Conservation (phyloP, 441 rosid species). For the Bocquillonia castaneifolia region DNA sequence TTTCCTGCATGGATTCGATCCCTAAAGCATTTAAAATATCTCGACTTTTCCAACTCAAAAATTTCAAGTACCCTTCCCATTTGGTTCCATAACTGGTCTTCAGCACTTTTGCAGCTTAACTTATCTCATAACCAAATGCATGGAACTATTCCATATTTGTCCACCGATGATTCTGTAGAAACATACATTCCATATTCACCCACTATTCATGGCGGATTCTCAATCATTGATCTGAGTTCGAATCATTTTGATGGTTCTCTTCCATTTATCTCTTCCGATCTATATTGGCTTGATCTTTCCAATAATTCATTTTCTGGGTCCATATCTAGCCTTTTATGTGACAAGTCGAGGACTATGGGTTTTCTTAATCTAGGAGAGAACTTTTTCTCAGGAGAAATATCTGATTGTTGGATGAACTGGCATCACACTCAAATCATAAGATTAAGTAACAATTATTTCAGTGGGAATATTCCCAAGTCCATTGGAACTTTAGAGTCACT, state of each 20-base stretch:
- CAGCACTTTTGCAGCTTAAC: background rate
- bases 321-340: background rate
- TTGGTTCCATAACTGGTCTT: background rate
- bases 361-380: conserved; percentile 14
- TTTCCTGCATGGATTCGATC: background rate
- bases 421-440: background rate
- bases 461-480: background rate
- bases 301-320: background rate
- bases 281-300: background rate
- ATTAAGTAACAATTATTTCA: background rate
- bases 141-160: background rate
- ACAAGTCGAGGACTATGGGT: background rate
- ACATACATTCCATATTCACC: too few species aligned
- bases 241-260: background rate
- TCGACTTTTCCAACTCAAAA: background rate
- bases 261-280: background rate
- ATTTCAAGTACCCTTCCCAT: background rate
- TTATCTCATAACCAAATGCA: background rate
- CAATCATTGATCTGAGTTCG: background rate
- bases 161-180: background rate
- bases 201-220: too few species aligned
- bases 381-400: conserved; percentile 1
- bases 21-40: background rate
- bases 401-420: background rate
- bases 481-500: background rate